Base-by-base conservation (phyloP, 495 filamentous ascomycete genomes). In the Hapsidospora chrysogenum region DNA sequence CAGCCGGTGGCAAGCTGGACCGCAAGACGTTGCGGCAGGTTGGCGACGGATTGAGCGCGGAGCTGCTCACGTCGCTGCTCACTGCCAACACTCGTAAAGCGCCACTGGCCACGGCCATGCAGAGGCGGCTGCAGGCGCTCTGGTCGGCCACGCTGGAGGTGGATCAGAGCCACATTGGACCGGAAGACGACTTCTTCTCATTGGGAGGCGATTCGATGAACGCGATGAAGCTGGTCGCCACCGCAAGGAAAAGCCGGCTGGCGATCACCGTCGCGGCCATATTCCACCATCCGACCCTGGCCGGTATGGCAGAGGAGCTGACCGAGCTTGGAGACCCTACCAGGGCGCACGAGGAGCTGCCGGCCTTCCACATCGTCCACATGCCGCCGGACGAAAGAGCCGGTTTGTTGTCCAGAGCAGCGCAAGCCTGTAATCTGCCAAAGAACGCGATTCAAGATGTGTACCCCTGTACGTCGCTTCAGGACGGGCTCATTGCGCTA, bases 141-240 rank as follows among this genome's bases (percentile, higher is more conserved):
- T 61, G 57, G 57, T 43, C 40, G 19, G 39, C 40, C 10, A 45
- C 58, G 1, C 40, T 60, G n/a, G 39, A 33, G 1, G 41, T 59
- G 11, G 39, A 46, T 8, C 52, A 56, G 15, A 45, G 51, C 1
- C 41, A 44, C 5, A 67, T 79, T 23, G 54, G 58, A 8, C 41
- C 69, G 19, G 50, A 66, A 17, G 62, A 75, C 41, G 68, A 61
- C 41, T 80, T 81, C 50, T 58, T 81, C 41, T 58, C 54, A n/a
- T 55, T 77, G 7, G 76, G 77, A 10, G 77, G 76, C 28, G 77
- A 82, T 41, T 80, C 75, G 1, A 76, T 82, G 30, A 64, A 67
- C 9, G 75, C 75, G 1, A 80, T 81, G 64, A 74, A 70, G 49
- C 55, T 80, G 29, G 74, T 74, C 9, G n/a, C 15, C 31, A 20